These are phyloP conservation scores for Seiridium unicorne DNA, from an alignment of 2,329 filamentous ascomycete genomes.

Conservation along the genomic window DNA sequence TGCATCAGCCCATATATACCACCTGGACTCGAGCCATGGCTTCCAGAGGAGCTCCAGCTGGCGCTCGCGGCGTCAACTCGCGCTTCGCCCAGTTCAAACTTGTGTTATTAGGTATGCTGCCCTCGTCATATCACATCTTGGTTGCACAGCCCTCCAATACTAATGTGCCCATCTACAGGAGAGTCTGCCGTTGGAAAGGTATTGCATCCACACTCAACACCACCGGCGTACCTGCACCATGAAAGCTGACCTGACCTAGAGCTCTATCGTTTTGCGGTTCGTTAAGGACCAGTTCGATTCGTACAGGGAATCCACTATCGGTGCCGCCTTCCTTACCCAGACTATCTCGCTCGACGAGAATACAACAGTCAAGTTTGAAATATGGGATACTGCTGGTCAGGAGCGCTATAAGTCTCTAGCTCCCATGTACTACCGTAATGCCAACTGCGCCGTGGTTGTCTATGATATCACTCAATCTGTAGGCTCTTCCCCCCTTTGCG, in stretches of 20 bases:
- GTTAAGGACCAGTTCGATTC: slow-evolving; percentile 99
- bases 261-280: slow-evolving; percentile 95
- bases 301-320: slow-evolving; percentile 96
- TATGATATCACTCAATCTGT: slow-evolving; percentile 99
- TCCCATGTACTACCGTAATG: slow-evolving; percentile 99
- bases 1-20: not conserved
- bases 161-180: slow-evolving; percentile 56
- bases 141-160: slow-evolving; percentile 16
- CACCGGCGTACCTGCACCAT: not conserved
- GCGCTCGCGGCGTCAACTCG: slow-evolving; percentile 65
- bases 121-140: not conserved
- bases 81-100: slow-evolving; percentile 99
- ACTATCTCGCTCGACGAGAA: slow-evolving; percentile 97
- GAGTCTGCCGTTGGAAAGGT: slow-evolving; percentile 99
- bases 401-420: slow-evolving; percentile 98
- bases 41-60: slow-evolving; percentile 68
- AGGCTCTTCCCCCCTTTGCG: slow-evolving; percentile 37
- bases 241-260: slow-evolving; percentile 52
- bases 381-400: slow-evolving; percentile 98
- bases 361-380: slow-evolving; percentile 99
- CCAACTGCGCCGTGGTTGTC: slow-evolving; percentile 97
- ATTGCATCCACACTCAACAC: slow-evolving; percentile 18
- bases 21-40: slow-evolving; percentile 61
- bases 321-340: slow-evolving; percentile 97
- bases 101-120: slow-evolving; percentile 80